Base-by-base conservation (phyloP, 2,329 filamentous ascomycete genomes). In the Hymenoscyphus infarciens region DNA sequence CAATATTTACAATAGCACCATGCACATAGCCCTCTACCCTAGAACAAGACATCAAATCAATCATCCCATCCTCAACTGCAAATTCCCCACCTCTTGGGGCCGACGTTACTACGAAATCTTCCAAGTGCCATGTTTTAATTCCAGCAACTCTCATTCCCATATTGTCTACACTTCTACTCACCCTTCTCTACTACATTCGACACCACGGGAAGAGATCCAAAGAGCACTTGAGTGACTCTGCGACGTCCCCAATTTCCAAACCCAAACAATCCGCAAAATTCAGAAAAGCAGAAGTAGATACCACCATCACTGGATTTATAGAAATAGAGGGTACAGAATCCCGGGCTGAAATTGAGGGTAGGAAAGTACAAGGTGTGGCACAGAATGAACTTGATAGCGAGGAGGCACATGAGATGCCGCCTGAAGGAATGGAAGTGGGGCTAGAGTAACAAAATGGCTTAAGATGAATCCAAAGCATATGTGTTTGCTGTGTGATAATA, bases 1-100 rank as follows among this genome's bases (percentile, higher is more conserved):
- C 69, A 0, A 67, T 69, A 1, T 79, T 79, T 61, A 78, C 77
- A 52, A 73, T 79, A 1, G 76, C 61, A 53, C 69, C 69, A 57
- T 61, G 68, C 38, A 66, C 64, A 53, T 71, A 68, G 68, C 59
- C 63, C 22, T 59, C 64, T 1, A 65, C 67, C 33, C 38, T 64
- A 11, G 8, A 54, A 39, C 54, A 62, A 52, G 62, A 64, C 10
- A 67, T 69, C 22, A 61, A 57, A 19, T 39, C 66, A 13, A 71
- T 71, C 13, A 38, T 27, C 1, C 64, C 69, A 27, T 27, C 42
- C n/a, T 49, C 42, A 3, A 22, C n/a, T 11, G 42, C n/a, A 25
- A 49, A 49, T 49, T 25, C 42, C 19, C 10, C n/a, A 11, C 6
- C 10, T 19, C 19, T 2, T 49, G 22, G 6, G 19, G 5, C n/a